Evolutionary conservation across 805 yeast species (phyloP).

Genomic region (Starmerella bacillaris): DNA sequence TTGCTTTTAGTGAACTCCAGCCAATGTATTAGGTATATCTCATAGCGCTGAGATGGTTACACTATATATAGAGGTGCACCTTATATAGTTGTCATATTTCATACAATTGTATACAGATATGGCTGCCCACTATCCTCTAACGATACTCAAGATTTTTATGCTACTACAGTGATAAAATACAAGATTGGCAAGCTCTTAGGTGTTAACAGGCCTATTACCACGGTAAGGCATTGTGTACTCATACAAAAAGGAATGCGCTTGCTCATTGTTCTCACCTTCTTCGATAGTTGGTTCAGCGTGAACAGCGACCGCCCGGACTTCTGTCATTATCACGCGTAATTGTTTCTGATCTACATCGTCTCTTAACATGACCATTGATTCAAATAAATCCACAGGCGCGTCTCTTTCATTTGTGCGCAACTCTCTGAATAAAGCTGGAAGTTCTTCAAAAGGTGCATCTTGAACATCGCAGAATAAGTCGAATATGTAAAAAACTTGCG

Average conservation of each 20-base stretch:
- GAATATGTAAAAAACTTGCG: conserved; percentile 37
- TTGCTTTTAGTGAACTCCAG: no score
- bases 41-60: no score
- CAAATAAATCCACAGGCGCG: conserved; percentile 54
- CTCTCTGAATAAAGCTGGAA: conserved; percentile 40
- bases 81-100: no score
- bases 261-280: conserved; percentile 10
- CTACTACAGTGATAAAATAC: no score
- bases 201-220: no score
- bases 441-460: conserved; percentile 30
- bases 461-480: conserved; percentile 45
- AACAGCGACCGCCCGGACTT: conserved; percentile 17
- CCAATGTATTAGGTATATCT: no score
- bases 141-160: no score
- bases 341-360: conserved; percentile 23
- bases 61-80: no score
- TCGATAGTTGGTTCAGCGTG: conserved; percentile 11
- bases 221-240: no score
- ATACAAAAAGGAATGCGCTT: conserved; percentile 13
- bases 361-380: conserved; percentile 36
- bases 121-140: no score
- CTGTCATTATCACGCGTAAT: conserved; percentile 21
- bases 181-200: no score
- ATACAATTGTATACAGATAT: no score
- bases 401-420: conserved; percentile 54